Evolutionary conservation across 2,329 filamentous ascomycete genomes (phyloP), one percentile per base, ranked within the genome.

Genomic region (Cadophora sp.): DNA sequence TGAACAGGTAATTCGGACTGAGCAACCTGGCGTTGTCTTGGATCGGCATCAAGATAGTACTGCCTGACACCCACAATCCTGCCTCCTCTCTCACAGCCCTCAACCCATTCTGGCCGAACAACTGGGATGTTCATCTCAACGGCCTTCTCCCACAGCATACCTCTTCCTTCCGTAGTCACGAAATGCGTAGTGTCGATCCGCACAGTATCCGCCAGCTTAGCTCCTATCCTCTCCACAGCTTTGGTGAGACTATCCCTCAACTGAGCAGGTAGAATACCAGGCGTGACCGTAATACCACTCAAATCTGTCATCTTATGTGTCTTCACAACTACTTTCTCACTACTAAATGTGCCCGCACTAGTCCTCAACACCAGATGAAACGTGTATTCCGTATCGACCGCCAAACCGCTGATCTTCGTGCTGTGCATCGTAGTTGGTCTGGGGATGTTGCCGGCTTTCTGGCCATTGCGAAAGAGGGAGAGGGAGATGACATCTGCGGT

Each of bases 281-380:
- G 91, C 2, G 95, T 97, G 73, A 99, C 92, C 27, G 95, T 98
- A 79, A 99, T 94, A 66, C 96, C 96, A 72, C 91, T 94, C 61
- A 99, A 84, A 79, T 99, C 94, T 47, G 95, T 98, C 94, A 99
- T 97, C 83, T 97, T 97, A 83, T 99, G 96, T 55, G 96, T 99
- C 76, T 91, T 89, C 66, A 97, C 94, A 4, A 87, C 86, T 62
- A 99, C 84, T 78, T 91, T 93, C 72, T 97, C 92, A 78, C 91
- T 96, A 68, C 87, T 86, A 76, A 89, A 94, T 47, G 92, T 97
- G 67, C 96, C 96, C 4, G 96, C 96, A 64, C 89, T 94, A 7
- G 96, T 99, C 75, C 93, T 88, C 77, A 99, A 83, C 11, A 98
- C 91, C 60, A 98, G 85, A 78, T 98, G 93, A 82, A 99, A 99